Evolutionary conservation across 2,329 filamentous ascomycete genomes (phyloP).

Genomic region (Davidsoniella virescens): DNA sequence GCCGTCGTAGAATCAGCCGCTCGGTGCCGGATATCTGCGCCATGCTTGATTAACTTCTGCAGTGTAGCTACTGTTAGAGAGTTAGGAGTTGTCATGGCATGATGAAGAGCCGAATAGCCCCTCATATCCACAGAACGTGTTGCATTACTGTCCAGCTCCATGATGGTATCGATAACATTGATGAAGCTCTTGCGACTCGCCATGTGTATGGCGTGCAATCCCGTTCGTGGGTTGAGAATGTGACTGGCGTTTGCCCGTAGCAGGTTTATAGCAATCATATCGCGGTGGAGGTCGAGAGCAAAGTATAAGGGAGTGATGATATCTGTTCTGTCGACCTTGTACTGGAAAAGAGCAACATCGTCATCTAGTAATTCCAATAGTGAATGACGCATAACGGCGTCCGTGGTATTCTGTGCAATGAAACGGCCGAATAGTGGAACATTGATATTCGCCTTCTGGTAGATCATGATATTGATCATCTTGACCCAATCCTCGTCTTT

Average conservation of each 20-base stretch:
- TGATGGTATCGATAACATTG: not conserved
- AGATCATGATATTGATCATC: not conserved
- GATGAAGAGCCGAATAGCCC: conserved; percentile 6
- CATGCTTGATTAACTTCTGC: too few relatives aligned
- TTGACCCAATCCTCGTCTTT: too few relatives aligned
- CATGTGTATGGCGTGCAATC: conserved; percentile 9
- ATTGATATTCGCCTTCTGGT: conserved; percentile 3
- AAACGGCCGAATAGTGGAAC: not conserved
- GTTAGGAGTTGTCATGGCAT: not conserved
- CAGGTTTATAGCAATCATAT: not conserved
- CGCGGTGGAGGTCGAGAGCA: conserved; percentile 6
- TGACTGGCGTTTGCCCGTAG: not conserved
- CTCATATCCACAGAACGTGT: not conserved
- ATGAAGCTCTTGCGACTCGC: not conserved
- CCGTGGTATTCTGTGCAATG: not conserved
- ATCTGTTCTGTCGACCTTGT: not conserved
- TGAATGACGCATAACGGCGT: not conserved
- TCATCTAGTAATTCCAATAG: conserved; percentile 4
- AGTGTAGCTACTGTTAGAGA: too few relatives aligned
- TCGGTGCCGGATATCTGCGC: too few relatives aligned
- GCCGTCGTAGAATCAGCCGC: too few relatives aligned
- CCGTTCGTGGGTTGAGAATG: conserved; percentile 1
- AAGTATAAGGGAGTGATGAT: conserved; percentile 8
- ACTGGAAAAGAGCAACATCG: conserved; percentile 2
- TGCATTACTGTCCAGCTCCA: not conserved